Base-by-base conservation (phyloP, 2,329 filamentous ascomycete species). In the Meredithiella fracta region DNA sequence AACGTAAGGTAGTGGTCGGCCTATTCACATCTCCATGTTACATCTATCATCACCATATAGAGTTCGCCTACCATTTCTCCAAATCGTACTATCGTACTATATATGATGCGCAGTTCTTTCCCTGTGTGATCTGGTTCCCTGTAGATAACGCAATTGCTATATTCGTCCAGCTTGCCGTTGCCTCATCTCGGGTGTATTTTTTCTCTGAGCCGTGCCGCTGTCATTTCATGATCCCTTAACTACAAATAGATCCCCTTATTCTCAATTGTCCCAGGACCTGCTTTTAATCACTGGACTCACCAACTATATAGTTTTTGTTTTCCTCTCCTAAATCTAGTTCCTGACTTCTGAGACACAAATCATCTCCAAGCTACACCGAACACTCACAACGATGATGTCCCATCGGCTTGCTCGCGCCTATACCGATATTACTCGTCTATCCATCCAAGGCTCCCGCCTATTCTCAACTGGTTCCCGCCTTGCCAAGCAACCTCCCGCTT, bases 401-500 rank as follows among this genome's bases (percentile, higher is more conserved):
- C 52, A 23, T 11, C 29, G 20, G 17, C n/a, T 17, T 38, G 2
- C 34, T 31, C 42, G 50, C 34, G 42, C 25, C 25, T 23, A 22
- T 15, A 49, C 15, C 8, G 5, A 49, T 23, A 22, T 22, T 20
- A 8, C 40, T 22, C 40, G 40, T 44, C 15, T 44, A 15, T 51
- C 23, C 49, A 22, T 38, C n/a, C 60, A 59, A 78, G 77, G 75
- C 66, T 77, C 37, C 57, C 15, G 56, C 53, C 49, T 26, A 50
- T 54, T 58, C 29, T 17, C 25, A 37, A 77, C 57, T 11, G 50
- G 44, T 23, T 23, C 22, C 26, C 51, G 26, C 38, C 44, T 52
- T 22, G 11, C 78, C 56, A 62, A 60, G 60, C 74, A 73, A 58
- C 72, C 81, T 20, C 92, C 92, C n/a, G 81, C 85, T 38, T 79